phyloP scores from a whole-genome alignment of 257 asterid species.

The Ilex aquifolium region DNA sequence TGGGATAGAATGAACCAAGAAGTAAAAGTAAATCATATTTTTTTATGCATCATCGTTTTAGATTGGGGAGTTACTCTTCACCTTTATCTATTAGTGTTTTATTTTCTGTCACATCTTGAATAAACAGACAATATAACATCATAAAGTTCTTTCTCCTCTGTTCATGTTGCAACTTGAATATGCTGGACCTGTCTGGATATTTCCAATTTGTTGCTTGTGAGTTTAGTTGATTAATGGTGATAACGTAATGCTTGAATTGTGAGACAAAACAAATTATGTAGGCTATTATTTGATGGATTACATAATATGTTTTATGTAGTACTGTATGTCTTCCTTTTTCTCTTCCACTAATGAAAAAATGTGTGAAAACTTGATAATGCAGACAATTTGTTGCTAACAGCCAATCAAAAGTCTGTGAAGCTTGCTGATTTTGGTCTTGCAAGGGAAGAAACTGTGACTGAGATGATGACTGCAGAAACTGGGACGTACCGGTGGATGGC shows the following conservation, averaged over 20 bases:
- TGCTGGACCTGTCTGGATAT: not conserved
- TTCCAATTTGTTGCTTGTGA: not conserved
- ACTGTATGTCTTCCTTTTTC: slow-evolving; percentile 2
- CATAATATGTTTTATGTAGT: not conserved
- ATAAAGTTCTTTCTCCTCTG: no score
- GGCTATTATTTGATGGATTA: slow-evolving; percentile 1
- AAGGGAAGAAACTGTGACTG: slow-evolving; percentile 94
- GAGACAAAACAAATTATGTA: slow-evolving; percentile 2
- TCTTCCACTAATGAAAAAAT: slow-evolving; percentile 23
- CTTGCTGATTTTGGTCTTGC: slow-evolving; percentile 99
- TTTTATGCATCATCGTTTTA: no score
- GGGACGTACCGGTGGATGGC: slow-evolving; percentile 99
- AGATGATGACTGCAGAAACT: slow-evolving; percentile 99
- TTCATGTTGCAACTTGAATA: not conserved
- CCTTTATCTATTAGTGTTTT: not conserved
- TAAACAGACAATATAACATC: slow-evolving; percentile 1
- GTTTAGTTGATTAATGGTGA: slow-evolving; percentile 6
- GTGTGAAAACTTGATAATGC: slow-evolving; percentile 33
- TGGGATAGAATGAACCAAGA: no score
- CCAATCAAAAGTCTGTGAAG: slow-evolving; percentile 81
- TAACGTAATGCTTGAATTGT: slow-evolving; percentile 2
- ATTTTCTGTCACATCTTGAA: slow-evolving; percentile 16
- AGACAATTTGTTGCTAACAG: slow-evolving; percentile 96
- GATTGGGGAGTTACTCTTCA: not conserved
- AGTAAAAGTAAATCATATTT: no score